Evolutionary conservation across 2,329 filamentous ascomycete species (phyloP), one percentile per base, ranked within the genome.

Genomic region (Diaporthe batatas): DNA sequence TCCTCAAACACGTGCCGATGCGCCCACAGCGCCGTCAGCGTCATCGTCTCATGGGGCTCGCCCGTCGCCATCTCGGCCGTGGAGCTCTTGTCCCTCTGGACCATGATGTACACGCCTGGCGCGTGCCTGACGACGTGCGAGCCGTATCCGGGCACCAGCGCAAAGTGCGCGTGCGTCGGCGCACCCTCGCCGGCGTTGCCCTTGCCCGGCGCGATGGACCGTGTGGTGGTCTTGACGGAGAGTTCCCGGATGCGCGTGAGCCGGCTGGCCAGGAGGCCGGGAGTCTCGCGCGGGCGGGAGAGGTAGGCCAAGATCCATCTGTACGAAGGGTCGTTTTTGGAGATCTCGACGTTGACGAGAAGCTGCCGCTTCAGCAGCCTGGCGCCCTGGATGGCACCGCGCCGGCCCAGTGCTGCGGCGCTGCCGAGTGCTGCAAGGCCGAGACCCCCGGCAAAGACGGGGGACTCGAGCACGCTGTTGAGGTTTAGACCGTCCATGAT

Each of bases 221-320:
- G 81, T 73, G 79, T 86, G 47, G 83, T 85, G 68, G 86, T 92
- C 72, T 84, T 86, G 73, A 90, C 88, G 16, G 88, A 89, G 1
- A 90, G 83, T 77, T 91, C 88, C 76, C 91, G 88, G 76, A 90
- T 87, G 77, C 89, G 86, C 7, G 89, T 91, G 68, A 92, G 80
- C 53, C 86, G 87, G 39, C 85, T 87, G 25, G 87, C 86, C 47
- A 92, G 83, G 79, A 88, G 92, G 74, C 87, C 93, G 77, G 79
- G 85, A 79, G 86, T 82, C 70, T 91, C 88, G 68, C 95, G 94
- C 76, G 94, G 94, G 71, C 94, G 89, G 8, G 95, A 95, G 81
- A 99, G 93, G 95, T 96, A 99, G 76, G 95, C 92, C 12, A 99
- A 88, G 54, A 99, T 91, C 96, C 95, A 98, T 53, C 91, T 91